Conservation (phyloP, 2,329 filamentous ascomycete species). For the Ceratocystis variospora region DNA sequence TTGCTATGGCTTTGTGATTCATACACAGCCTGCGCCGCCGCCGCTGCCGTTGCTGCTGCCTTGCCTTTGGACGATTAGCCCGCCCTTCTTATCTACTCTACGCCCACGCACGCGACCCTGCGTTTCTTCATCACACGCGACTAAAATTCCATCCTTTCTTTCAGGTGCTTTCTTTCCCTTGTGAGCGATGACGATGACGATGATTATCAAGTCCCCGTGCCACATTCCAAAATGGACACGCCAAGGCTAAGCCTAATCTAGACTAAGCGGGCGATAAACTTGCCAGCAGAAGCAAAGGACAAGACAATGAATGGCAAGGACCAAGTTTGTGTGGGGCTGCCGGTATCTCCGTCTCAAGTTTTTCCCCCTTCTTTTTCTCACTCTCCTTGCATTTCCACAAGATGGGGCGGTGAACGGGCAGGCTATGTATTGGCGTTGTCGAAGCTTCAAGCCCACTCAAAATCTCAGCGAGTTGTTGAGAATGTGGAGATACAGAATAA, state of each 20-base stretch:
- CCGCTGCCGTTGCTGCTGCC: not conserved
- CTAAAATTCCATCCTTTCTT: not conserved
- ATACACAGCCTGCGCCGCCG: not conserved
- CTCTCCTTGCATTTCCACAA: not conserved
- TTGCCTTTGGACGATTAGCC: not conserved
- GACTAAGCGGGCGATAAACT: not conserved
- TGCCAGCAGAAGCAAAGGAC: not conserved
- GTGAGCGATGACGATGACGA: not conserved
- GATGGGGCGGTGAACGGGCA: not conserved
- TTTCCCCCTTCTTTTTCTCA: not conserved
- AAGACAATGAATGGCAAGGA: not conserved
- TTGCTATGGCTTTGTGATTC: too few relatives aligned
- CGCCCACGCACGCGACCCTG: not conserved
- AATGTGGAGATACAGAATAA: not conserved
- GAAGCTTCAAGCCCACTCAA: not conserved
- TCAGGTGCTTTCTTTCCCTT: not conserved
- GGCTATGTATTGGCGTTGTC: not conserved
- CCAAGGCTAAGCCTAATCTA: not conserved
- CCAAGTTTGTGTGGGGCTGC: not conserved
- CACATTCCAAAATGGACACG: not conserved
- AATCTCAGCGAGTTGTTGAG: not conserved
- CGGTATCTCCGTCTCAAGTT: slow-evolving; percentile 2
- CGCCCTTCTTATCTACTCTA: not conserved
- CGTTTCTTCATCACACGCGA: not conserved
- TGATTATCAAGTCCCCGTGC: not conserved